phyloP scores from a whole-genome alignment of 805 yeast species.

The Kluyveromyces siamensis region DNA sequence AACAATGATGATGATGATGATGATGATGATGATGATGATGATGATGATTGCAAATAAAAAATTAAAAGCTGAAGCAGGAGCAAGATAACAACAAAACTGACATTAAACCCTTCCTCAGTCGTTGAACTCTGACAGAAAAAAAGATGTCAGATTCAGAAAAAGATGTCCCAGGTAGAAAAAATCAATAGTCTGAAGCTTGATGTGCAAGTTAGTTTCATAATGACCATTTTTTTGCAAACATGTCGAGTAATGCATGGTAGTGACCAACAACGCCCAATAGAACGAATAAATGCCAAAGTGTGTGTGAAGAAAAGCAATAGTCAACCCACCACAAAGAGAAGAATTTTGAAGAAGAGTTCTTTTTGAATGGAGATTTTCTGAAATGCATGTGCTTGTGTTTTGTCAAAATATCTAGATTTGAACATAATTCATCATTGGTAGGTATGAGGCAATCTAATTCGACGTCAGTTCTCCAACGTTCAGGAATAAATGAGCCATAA shows the following conservation, averaged over 20 bases:
- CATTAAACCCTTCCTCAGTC: background rate
- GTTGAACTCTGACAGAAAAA: too few relatives aligned
- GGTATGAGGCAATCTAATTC: constrained; percentile 38
- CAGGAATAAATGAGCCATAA: constrained; percentile 84
- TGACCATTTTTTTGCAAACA: constrained; percentile 42
- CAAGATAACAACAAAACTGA: background rate
- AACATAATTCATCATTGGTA: constrained; percentile 25
- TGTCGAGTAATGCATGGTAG: constrained; percentile 65
- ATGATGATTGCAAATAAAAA: background rate
- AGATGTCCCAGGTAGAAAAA: too few relatives aligned
- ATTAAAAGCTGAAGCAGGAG: background rate
- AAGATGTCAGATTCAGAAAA: too few relatives aligned
- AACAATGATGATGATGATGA: background rate
- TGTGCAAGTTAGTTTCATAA: background rate
- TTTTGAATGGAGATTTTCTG: constrained; percentile 31
- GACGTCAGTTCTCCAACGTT: constrained; percentile 72
- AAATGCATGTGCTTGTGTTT: constrained; percentile 31
- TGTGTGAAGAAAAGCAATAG: constrained; percentile 68
- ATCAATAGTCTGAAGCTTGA: background rate
- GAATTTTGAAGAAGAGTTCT: constrained; percentile 23
- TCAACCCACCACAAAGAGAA: constrained; percentile 82
- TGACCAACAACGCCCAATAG: constrained; percentile 86
- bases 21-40: background rate
- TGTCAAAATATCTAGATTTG: constrained; percentile 24
- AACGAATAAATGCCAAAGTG: constrained; percentile 90